These are phyloP conservation scores for Plantago coronopus DNA, from an alignment of 305 asterid genomes.

Conservation along the genomic window DNA sequence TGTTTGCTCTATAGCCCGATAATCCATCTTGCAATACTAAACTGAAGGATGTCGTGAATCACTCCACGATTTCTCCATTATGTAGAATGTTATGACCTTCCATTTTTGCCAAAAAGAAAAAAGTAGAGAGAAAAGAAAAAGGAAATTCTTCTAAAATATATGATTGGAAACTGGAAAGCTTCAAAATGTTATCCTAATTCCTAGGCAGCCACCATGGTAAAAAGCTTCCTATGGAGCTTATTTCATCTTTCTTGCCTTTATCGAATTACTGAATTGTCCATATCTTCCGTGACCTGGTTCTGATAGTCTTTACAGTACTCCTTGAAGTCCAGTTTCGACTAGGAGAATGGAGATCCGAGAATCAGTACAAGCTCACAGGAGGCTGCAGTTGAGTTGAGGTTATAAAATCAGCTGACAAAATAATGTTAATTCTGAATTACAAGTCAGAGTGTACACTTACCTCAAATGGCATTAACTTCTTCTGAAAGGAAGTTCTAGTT, in stretches of 20 bases:
- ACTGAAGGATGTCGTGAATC: slow-evolving; percentile 13
- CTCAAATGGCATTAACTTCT: slow-evolving; percentile 31
- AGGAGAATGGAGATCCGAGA: slow-evolving; percentile 26
- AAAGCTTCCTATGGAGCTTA: slow-evolving; percentile 6
- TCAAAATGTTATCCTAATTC: slow-evolving; percentile 5
- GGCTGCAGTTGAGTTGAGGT: slow-evolving; percentile 41
- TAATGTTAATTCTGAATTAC: slow-evolving; percentile 14
- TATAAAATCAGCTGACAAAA: slow-evolving; percentile 27
- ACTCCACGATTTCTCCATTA: slow-evolving; percentile 12
- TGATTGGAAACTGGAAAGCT: slow-evolving; percentile 18
- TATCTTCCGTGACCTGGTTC: neutral
- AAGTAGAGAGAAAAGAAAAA: neutral
- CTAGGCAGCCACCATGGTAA: slow-evolving; percentile 18
- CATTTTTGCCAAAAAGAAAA: slow-evolving; percentile 8
- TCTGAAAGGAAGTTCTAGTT: slow-evolving; percentile 30
- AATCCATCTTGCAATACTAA: slow-evolving; percentile 16
- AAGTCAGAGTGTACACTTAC: slow-evolving; percentile 16
- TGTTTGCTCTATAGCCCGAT: slow-evolving; percentile 10
- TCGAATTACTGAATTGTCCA: slow-evolving; percentile 13
- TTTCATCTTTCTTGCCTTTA: slow-evolving; percentile 12
- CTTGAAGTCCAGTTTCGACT: slow-evolving; percentile 13
- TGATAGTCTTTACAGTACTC: slow-evolving; percentile 14
- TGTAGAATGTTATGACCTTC: slow-evolving; percentile 16
- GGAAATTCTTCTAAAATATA: slow-evolving; percentile 15
- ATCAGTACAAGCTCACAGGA: slow-evolving; percentile 43